A percentile compares a stretch with the other conserved stretches of the same genome.
Evolutionary conservation across 1,284 basidiomycete genomes (phyloP).

Genomic region (Rhizoctonia solani): DNA sequence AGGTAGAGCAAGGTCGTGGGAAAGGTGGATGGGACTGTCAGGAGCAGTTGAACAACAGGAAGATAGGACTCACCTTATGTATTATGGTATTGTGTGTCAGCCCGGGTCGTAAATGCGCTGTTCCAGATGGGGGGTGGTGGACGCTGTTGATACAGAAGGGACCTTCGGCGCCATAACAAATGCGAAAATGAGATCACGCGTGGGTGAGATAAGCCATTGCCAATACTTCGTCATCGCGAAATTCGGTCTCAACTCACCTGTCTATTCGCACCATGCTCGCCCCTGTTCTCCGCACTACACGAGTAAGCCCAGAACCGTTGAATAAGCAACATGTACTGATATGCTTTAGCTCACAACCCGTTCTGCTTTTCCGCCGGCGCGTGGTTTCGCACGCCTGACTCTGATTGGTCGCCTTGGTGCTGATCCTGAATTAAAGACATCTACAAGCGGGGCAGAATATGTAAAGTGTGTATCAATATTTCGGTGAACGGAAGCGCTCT

Average conservation of each 20-base stretch:
- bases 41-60: not conserved
- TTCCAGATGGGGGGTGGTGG: not conserved
- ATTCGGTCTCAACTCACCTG: not conserved
- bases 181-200: conserved; percentile 30
- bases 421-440: conserved; percentile 68
- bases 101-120: conserved; percentile 5
- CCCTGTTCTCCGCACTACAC: conserved; percentile 20
- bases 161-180: not conserved
- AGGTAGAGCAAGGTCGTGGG: conserved; percentile 5
- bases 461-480: conserved; percentile 62
- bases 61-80: not conserved
- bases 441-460: conserved; percentile 76
- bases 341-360: not conserved
- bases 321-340: not conserved
- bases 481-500: not conserved
- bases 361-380: not conserved
- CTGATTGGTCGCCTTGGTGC: conserved; percentile 73
- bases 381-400: conserved; percentile 65
- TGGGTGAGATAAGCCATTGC: not conserved
- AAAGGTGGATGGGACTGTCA: not conserved
- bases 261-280: conserved; percentile 11
- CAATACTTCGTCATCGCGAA: not conserved
- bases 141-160: not conserved
- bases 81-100: not conserved
- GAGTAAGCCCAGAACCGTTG: not conserved